These are phyloP conservation scores for Leptomonas pyrrhocoris DNA, from an alignment of 208 protist genomes.

Conservation along the genomic window DNA sequence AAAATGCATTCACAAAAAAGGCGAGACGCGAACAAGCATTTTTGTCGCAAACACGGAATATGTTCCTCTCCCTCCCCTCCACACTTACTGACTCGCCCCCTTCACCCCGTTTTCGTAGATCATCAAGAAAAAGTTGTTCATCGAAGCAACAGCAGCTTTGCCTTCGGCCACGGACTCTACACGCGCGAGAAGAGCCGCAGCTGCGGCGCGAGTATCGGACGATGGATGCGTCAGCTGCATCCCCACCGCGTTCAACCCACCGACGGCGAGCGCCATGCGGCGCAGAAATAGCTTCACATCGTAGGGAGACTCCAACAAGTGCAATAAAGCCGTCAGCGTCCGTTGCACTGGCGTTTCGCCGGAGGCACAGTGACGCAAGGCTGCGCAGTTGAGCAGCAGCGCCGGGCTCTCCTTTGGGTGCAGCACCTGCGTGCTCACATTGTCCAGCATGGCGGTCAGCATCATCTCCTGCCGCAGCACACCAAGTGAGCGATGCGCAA, in stretches of 20 bases:
- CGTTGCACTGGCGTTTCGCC: conserved; percentile 45
- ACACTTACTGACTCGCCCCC: neutral
- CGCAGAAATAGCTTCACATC: conserved; percentile 66
- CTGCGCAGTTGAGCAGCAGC: conserved; percentile 47
- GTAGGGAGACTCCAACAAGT: conserved; percentile 34
- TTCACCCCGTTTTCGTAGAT: conserved; percentile 53
- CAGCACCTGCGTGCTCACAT: conserved; percentile 38
- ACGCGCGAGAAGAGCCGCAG: conserved; percentile 45
- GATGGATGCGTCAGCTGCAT: conserved; percentile 68
- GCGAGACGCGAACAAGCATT: neutral
- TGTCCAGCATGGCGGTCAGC: conserved; percentile 47
- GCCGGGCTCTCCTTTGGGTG: conserved; percentile 39
- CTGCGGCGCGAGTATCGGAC: conserved; percentile 34
- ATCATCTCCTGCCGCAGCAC: conserved; percentile 39
- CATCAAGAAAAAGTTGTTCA: conserved; percentile 76
- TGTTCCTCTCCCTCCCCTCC: neutral
- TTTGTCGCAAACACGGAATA: neutral
- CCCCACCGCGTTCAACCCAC: conserved; percentile 64
- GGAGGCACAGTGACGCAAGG: conserved; percentile 51
- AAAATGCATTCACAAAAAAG: neutral
- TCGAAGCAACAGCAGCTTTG: conserved; percentile 54
- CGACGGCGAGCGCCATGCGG: conserved; percentile 65
- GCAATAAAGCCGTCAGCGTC: conserved; percentile 46
- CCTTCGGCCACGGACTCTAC: conserved; percentile 57
- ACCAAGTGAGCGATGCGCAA: conserved; percentile 34